A percentile compares a stretch with the other conserved stretches of the same genome.
These are phyloP conservation scores for Ceratocystiopsis minuta DNA, from an alignment of 2,329 filamentous ascomycete species.

Conservation along the genomic window DNA sequence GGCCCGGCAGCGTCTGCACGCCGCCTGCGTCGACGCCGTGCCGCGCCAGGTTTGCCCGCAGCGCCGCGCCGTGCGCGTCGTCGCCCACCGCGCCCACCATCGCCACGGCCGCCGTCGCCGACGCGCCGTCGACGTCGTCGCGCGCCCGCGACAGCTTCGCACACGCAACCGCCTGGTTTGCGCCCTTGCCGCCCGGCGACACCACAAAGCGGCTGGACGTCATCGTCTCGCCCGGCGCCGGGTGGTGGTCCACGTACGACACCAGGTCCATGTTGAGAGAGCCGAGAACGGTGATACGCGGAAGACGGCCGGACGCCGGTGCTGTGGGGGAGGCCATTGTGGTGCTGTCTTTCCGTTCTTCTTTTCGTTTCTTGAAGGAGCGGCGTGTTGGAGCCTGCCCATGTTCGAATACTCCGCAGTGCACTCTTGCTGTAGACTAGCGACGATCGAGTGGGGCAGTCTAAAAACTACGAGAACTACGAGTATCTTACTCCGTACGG, in stretches of 20 bases:
- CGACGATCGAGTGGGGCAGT: too few relatives aligned
- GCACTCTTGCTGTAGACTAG: too few relatives aligned
- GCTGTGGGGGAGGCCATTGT: neutral
- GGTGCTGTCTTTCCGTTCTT: too few relatives aligned
- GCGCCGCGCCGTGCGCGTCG: slow-evolving; percentile 44
- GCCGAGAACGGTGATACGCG: slow-evolving; percentile 63
- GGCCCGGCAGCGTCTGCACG: slow-evolving; percentile 24
- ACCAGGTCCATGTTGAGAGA: slow-evolving; percentile 93
- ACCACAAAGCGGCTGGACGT: slow-evolving; percentile 61
- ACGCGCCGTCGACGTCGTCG: slow-evolving; percentile 13
- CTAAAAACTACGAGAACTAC: too few relatives aligned
- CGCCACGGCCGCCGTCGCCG: slow-evolving; percentile 29
- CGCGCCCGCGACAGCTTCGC: slow-evolving; percentile 55
- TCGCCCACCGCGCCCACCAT: slow-evolving; percentile 61
- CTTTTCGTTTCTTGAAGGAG: neutral
- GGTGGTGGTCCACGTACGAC: slow-evolving; percentile 69
- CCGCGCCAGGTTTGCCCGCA: slow-evolving; percentile 37
- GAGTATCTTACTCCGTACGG: too few relatives aligned
- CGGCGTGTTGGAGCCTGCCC: too few relatives aligned
- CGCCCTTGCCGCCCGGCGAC: slow-evolving; percentile 81
- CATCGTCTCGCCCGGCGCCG: slow-evolving; percentile 71
- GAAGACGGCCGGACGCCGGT: slow-evolving; percentile 7
- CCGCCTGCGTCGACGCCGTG: slow-evolving; percentile 44
- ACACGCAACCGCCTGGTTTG: slow-evolving; percentile 85
- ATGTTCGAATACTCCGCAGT: too few relatives aligned